Evolutionary conservation across 106 monocot species (phyloP).

Genomic region (Dendrobium chrysotoxum): DNA sequence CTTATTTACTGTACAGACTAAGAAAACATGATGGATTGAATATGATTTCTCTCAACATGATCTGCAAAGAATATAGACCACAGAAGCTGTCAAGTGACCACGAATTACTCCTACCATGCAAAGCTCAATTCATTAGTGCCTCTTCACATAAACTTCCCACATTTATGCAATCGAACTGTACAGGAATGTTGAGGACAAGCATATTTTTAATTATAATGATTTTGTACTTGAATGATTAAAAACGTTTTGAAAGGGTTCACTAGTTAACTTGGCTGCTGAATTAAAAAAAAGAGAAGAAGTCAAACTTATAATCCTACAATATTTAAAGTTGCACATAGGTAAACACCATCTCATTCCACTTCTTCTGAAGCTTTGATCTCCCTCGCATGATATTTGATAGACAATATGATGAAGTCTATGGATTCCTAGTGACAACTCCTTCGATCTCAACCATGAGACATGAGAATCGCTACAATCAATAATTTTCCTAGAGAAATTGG

Average conservation of each 20-base stretch:
- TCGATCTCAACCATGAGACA: no score
- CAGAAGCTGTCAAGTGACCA: neutral
- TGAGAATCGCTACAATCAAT: no score
- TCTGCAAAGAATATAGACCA: neutral
- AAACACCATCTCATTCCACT: no score
- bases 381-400: no score
- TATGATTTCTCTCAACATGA: neutral
- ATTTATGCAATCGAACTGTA: slow-evolving; percentile 1
- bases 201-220: neutral
- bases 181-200: neutral
- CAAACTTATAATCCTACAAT: no score
- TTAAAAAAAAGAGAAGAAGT: no score
- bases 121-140: neutral
- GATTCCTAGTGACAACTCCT: no score
- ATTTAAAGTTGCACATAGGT: no score
- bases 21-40: neutral
- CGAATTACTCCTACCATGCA: neutral
- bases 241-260: neutral
- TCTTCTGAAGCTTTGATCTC: no score
- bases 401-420: no score
- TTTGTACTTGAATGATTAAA: neutral
- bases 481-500: no score
- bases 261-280: no score
- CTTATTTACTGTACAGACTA: neutral
- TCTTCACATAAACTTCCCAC: neutral